A percentile compares a stretch with the other conserved stretches of the same genome.
phyloP scores from a whole-genome alignment of 106 monocot species.

The Dendrobium officinale region DNA sequence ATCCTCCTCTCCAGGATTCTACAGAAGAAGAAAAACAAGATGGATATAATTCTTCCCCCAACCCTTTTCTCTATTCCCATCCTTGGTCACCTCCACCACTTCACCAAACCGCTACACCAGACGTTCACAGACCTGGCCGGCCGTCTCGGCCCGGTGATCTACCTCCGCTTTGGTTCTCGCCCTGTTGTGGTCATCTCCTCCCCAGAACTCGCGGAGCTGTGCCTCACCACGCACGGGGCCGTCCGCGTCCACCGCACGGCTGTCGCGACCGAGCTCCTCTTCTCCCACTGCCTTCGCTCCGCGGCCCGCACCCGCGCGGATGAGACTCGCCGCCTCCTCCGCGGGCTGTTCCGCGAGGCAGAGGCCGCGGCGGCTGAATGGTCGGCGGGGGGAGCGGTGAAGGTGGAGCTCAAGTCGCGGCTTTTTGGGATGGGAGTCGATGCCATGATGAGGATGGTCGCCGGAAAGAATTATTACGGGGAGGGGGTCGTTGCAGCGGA shows the following conservation, averaged over 20 bases:
- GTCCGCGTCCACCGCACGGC: slow-evolving; percentile 17
- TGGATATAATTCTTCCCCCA: slow-evolving; percentile 5
- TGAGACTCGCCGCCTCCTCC: slow-evolving; percentile 10
- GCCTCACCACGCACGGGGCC: slow-evolving; percentile 19
- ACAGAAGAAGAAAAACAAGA: not conserved
- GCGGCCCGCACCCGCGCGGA: slow-evolving; percentile 5
- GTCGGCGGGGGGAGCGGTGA: not conserved
- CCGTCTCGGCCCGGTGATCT: slow-evolving; percentile 21
- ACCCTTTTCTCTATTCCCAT: slow-evolving; percentile 15
- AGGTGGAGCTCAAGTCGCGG: slow-evolving; percentile 19
- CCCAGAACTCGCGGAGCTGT: slow-evolving; percentile 8
- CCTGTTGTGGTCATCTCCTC: slow-evolving; percentile 26
- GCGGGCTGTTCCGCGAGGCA: not conserved
- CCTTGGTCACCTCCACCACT: slow-evolving; percentile 36
- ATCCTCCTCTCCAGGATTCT: not conserved
- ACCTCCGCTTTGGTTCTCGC: slow-evolving; percentile 31
- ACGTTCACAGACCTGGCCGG: slow-evolving; percentile 12
- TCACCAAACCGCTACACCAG: slow-evolving; percentile 25
- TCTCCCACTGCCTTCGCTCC: slow-evolving; percentile 6
- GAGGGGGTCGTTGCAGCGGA: not conserved
- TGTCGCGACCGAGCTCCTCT: slow-evolving; percentile 1
- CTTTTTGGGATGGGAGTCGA: slow-evolving; percentile 15
- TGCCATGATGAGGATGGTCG: slow-evolving; percentile 19
- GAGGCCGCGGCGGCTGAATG: not conserved
- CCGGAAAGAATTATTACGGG: slow-evolving; percentile 9